Conservation (phyloP, 2,329 filamentous ascomycete species). For the Laburnicola sp. region DNA sequence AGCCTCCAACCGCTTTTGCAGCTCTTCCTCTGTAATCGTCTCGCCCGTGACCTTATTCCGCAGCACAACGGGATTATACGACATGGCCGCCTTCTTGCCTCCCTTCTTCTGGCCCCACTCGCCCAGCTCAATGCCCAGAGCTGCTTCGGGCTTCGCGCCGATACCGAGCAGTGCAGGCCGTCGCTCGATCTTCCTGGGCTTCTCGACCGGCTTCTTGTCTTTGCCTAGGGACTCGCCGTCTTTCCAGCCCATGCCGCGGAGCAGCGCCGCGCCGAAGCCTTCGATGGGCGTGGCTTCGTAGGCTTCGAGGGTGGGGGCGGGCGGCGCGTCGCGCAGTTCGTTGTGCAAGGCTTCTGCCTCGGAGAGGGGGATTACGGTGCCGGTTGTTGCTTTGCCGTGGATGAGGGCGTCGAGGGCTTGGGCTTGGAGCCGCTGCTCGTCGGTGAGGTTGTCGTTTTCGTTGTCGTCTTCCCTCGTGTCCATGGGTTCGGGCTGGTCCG, state of each 20-base stretch:
- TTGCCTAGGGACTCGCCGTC: slow-evolving; percentile 63
- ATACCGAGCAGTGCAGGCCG: slow-evolving; percentile 83
- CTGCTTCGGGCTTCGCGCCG: slow-evolving; percentile 77
- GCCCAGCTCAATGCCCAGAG: slow-evolving; percentile 68
- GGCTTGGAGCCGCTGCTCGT: slow-evolving; percentile 54
- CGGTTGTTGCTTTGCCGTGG: slow-evolving; percentile 42
- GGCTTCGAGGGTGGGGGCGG: slow-evolving; percentile 75
- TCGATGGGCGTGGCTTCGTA: slow-evolving; percentile 91
- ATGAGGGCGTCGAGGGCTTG: slow-evolving; percentile 53
- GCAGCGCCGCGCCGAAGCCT: slow-evolving; percentile 86
- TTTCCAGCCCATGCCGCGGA: slow-evolving; percentile 96
- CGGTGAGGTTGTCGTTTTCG: slow-evolving; percentile 23
- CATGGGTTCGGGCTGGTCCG: slow-evolving; percentile 24
- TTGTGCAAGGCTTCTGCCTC: slow-evolving; percentile 71
- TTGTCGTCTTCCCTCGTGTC: slow-evolving; percentile 34
- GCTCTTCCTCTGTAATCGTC: slow-evolving; percentile 64
- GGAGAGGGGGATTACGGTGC: slow-evolving; percentile 45
- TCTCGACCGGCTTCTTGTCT: slow-evolving; percentile 48
- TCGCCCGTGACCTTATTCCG: slow-evolving; percentile 65
- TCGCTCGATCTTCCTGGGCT: slow-evolving; percentile 67
- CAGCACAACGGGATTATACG: slow-evolving; percentile 65
- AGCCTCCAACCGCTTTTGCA: slow-evolving; percentile 56
- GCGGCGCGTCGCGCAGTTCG: slow-evolving; percentile 72
- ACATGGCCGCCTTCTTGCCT: slow-evolving; percentile 48
- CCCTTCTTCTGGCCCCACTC: slow-evolving; percentile 65